Conservation (phyloP, 83 land plant species). For the Thuja plicata region DNA sequence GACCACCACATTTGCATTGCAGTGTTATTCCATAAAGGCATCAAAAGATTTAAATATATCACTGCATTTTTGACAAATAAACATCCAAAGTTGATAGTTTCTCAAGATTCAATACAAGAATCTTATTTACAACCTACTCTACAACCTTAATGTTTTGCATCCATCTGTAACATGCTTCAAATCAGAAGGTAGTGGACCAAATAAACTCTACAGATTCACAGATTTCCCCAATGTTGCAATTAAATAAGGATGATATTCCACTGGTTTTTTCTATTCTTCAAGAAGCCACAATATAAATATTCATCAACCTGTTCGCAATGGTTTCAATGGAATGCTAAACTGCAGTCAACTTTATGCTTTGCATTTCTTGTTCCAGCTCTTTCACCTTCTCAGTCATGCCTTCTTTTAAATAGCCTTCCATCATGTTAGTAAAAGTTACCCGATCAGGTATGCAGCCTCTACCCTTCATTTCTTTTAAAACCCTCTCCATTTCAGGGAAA, state of each 20-base stretch:
- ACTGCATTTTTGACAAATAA: not conserved
- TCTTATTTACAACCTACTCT: not conserved
- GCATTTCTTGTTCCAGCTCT: conserved; percentile 52
- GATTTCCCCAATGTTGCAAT: not conserved
- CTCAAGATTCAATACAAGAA: not conserved
- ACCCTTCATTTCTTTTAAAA: conserved; percentile 70
- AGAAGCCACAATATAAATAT: not conserved
- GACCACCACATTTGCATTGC: not conserved
- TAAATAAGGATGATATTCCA: not conserved
- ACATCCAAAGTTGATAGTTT: not conserved
- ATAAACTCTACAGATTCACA: not conserved
- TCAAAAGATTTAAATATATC: not conserved
- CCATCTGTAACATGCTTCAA: not conserved
- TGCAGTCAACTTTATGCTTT: not conserved
- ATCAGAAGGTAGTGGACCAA: not conserved
- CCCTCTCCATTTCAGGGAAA: conserved; percentile 78
- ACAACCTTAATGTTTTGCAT: not conserved
- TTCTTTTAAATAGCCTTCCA: conserved; percentile 54
- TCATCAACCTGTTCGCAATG: not conserved
- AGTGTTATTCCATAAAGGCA: not conserved
- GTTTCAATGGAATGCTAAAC: not conserved
- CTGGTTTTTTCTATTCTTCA: not conserved
- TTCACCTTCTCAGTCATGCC: conserved; percentile 66
- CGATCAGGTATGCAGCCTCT: conserved; percentile 33
- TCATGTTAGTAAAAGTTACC: conserved; percentile 35